Evolutionary conservation across 805 yeast species (phyloP).

Genomic region (Lachancea lanzarotensis): DNA sequence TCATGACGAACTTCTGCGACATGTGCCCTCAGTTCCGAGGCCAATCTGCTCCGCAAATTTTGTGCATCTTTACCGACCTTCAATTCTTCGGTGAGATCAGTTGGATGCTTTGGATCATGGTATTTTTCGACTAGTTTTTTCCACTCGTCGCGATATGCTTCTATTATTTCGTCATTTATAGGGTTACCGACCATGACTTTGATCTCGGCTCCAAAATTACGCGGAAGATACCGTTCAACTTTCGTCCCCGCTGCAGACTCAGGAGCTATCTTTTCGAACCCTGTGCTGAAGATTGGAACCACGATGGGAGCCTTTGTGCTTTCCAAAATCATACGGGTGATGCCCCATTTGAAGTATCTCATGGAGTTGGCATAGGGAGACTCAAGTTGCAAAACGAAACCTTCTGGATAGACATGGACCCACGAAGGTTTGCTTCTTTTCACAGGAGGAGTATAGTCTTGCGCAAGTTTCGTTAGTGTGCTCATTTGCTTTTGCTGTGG

Average conservation of each 20-base stretch:
- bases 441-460: slow-evolving; percentile 46
- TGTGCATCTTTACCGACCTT: slow-evolving; percentile 59
- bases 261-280: slow-evolving; percentile 82
- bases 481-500: neutral
- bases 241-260: slow-evolving; percentile 54
- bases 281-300: slow-evolving; percentile 78
- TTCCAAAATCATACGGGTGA: slow-evolving; percentile 76
- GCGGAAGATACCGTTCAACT: slow-evolving; percentile 53
- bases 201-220: slow-evolving; percentile 60
- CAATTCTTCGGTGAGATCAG: slow-evolving; percentile 55
- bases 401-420: slow-evolving; percentile 95
- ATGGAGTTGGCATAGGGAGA: slow-evolving; percentile 79
- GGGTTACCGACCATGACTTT: slow-evolving; percentile 68
- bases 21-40: slow-evolving; percentile 57
- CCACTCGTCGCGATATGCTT: slow-evolving; percentile 66
- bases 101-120: slow-evolving; percentile 43
- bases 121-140: slow-evolving; percentile 48
- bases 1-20: slow-evolving; percentile 44
- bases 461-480: neutral
- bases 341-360: slow-evolving; percentile 96
- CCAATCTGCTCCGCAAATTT: slow-evolving; percentile 60
- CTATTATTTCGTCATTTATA: slow-evolving; percentile 53
- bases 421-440: slow-evolving; percentile 65
- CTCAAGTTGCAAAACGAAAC: slow-evolving; percentile 78
- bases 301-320: slow-evolving; percentile 77